phyloP scores from a whole-genome alignment of 2,329 filamentous ascomycete genomes.

The Aspergillus ibericus region DNA sequence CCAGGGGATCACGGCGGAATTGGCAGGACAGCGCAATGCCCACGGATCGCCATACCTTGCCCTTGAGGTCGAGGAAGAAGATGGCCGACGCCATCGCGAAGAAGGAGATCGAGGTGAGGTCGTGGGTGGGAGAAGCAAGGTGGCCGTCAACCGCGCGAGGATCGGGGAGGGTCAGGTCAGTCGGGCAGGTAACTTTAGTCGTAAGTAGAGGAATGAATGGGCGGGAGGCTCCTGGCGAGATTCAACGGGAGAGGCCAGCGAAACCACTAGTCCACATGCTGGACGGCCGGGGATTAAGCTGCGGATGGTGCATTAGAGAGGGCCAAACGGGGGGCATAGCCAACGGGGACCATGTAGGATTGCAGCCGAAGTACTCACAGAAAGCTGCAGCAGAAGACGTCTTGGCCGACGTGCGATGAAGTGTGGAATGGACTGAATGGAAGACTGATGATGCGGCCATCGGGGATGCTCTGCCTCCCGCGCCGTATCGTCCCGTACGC shows the following conservation, averaged over 20 bases:
- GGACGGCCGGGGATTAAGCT: conserved; percentile 3
- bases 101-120: conserved; percentile 24
- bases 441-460: background rate
- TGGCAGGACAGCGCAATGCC: background rate
- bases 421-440: background rate
- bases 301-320: background rate
- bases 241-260: conserved; percentile 22
- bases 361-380: background rate
- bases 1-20: conserved; percentile 6
- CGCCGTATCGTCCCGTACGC: background rate
- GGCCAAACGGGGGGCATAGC: too few species aligned
- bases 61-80: conserved; percentile 99
- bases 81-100: conserved; percentile 87
- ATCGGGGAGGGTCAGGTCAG: background rate
- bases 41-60: conserved; percentile 71
- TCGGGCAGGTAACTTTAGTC: conserved; percentile 3
- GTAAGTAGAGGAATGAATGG: conserved; percentile 6
- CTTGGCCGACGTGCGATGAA: background rate
- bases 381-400: background rate
- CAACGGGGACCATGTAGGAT: too few species aligned
- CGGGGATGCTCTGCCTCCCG: conserved; percentile 1
- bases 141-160: conserved; percentile 14
- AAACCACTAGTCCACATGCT: conserved; percentile 23
- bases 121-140: conserved; percentile 7
- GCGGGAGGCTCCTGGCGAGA: conserved; percentile 16